Evolutionary conservation across 1,284 basidiomycete species (phyloP), one percentile per base, ranked within the genome.

Genomic region (Pascua guehoae): DNA sequence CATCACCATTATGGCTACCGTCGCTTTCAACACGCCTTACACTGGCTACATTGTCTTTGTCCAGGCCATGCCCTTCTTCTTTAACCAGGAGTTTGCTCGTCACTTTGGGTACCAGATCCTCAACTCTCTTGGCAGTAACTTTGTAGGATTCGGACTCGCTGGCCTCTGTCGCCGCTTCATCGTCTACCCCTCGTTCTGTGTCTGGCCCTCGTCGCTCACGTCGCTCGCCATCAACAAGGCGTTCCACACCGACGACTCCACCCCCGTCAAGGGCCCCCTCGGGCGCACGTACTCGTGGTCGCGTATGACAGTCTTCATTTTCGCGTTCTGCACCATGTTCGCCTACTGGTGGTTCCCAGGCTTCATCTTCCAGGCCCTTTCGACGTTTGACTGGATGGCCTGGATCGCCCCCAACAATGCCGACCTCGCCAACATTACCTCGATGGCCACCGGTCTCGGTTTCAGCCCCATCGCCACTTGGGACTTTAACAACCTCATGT

Each of bases 351-450:
- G 18, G 18, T 18, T 14, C 48, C 36, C 18, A 18, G 47, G 40
- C n/a, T 41, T 53, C 51, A 46, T 72, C n/a, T 70, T 72, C 47
- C 52, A 48, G n/a, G 82, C 78, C 10, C 74, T 84, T 7, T 79
- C 78, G n/a, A 79, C 77, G 58, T 84, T 83, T 66, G 80, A 80
- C 58, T 83, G 83, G 82, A 32, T 32, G 24, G 80, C 80, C 59
- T 84, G 83, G 82, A 83, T 84, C 61, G 77, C 68, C 52, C 81
- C 81, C 10, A 65, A 57, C 41, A 61, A 60, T 45, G 45, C 60
- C 45, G 45, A 43, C 2, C 51, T 66, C 18, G 51, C 41, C 12
- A 55, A 55, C 15, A 53, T 63, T 42, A 64, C 61, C 17, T 61
- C 63, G 32, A 46, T 51, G 15, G 46, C 56, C 53, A 55, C 54